Conservation (phyloP, 2,329 filamentous ascomycete genomes). For the Colletotrichum phormii region DNA sequence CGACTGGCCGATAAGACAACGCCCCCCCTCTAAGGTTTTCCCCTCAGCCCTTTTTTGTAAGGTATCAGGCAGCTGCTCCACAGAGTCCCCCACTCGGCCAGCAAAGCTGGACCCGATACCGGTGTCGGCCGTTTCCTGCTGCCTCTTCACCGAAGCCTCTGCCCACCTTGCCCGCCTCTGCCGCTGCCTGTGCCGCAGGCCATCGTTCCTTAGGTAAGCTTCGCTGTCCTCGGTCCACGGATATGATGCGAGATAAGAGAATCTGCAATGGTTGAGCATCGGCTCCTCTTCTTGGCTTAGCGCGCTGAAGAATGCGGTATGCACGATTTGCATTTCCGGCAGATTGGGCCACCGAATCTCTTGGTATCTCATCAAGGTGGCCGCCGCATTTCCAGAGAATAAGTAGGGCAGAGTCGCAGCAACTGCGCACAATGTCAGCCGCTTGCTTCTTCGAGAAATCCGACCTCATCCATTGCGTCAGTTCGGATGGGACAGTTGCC, state of each 20-base stretch:
- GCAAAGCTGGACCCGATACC: conserved; percentile 4
- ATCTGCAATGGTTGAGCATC: conserved; percentile 25
- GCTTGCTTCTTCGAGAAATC: conserved; percentile 30
- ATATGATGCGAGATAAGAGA: conserved; percentile 18
- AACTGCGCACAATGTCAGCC: conserved; percentile 20
- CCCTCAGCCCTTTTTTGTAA: background rate
- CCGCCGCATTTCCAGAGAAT: conserved; percentile 9
- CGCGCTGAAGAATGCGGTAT: background rate
- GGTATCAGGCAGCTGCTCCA: background rate
- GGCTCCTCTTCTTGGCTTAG: conserved; percentile 29
- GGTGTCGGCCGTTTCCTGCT: conserved; percentile 19
- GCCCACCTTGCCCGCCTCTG: conserved; percentile 3
- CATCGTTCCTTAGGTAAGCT: background rate
- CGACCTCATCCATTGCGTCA: conserved; percentile 27
- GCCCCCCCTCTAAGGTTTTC: background rate
- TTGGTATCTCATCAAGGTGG: conserved; percentile 5
- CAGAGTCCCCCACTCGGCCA: conserved; percentile 1
- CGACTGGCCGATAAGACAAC: conserved; percentile 14
- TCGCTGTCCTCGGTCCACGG: background rate
- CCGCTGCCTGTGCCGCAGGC: background rate
- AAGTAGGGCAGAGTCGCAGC: conserved; percentile 29
- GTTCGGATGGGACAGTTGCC: conserved; percentile 23
- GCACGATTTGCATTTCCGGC: conserved; percentile 16
- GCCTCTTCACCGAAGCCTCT: background rate
- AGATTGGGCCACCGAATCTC: conserved; percentile 6